Conservation (phyloP, 2,329 filamentous ascomycete species). For the Sarocladiaceae sp. region DNA sequence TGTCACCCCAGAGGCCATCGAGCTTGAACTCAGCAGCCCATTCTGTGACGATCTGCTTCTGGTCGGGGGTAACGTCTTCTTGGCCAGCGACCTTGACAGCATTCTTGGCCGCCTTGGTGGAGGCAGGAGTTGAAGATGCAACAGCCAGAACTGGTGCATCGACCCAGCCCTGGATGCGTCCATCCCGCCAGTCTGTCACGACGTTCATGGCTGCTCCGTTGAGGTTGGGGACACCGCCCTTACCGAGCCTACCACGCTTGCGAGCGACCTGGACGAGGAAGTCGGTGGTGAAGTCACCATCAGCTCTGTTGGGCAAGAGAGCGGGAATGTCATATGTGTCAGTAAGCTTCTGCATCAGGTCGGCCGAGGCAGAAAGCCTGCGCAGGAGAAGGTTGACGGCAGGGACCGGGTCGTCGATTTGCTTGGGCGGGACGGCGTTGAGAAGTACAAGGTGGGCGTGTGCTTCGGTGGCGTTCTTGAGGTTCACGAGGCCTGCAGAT, state of each 20-base stretch:
- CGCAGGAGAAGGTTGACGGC: slow-evolving; percentile 82
- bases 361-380: slow-evolving; percentile 68
- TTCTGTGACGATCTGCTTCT: slow-evolving; percentile 85
- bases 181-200: slow-evolving; percentile 94
- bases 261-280: slow-evolving; percentile 93
- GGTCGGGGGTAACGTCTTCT: slow-evolving; percentile 51
- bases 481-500: slow-evolving; percentile 37
- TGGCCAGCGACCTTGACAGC: slow-evolving; percentile 34
- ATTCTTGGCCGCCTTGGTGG: slow-evolving; percentile 22
- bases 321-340: slow-evolving; percentile 81
- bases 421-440: slow-evolving; percentile 88
- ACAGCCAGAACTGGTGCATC: slow-evolving; percentile 68
- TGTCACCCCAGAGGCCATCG: slow-evolving; percentile 82
- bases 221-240: slow-evolving; percentile 87
- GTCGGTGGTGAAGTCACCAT: slow-evolving; percentile 78
- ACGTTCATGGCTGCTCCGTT: slow-evolving; percentile 86
- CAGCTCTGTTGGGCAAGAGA: slow-evolving; percentile 60
- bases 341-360: slow-evolving; percentile 74
- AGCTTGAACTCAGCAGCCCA: slow-evolving; percentile 96
- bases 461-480: slow-evolving; percentile 63
- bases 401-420: slow-evolving; percentile 88
- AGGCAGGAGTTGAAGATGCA: slow-evolving; percentile 22
- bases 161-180: slow-evolving; percentile 88
- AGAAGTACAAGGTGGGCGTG: slow-evolving; percentile 83
- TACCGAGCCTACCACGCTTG: slow-evolving; percentile 83